Base-by-base conservation (phyloP, 1,284 basidiomycete genomes). In the Kalmanozyma brasiliensis region DNA sequence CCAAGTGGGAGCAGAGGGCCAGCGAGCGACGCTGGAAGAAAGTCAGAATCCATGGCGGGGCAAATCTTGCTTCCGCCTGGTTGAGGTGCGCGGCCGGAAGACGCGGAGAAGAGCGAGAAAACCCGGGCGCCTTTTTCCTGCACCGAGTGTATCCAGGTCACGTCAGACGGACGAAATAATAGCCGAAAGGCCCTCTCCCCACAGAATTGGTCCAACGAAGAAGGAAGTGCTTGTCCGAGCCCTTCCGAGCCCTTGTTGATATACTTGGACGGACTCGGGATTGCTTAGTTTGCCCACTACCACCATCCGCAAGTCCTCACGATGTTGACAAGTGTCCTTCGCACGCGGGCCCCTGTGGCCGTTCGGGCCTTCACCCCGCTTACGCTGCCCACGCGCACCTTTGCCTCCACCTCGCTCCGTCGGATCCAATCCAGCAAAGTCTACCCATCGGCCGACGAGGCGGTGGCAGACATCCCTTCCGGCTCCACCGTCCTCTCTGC, bases 401-500 rank as follows among this genome's bases (percentile, higher is more conserved):
- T 71, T n/a, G 16, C 49, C 23, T 62, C 59, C 32, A 22, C 45
- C 13, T 9, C 51, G 10, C 51, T 43, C 17, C n/a, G n/a, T 14
- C 20, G n/a, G n/a, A n/a, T 48, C 34, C 24, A 36, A 8, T 24
- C 48, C 8, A 52, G 56, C 49, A 81, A 81, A 52, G 48, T 81
- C 17, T 70, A 52, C 42, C 33, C 52, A 3, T 65, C 69, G 1
- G 62, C 78, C 22, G 70, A 67, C n/a, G 77, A 80, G 41, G 80
- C 80, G 3, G 73, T 82, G 19, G 60, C 59, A 36, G 80, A 81
- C 52, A 78, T 82, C 49, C 33, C 46, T 9, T 36, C 75, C 5
- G 79, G 78, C 45, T 68, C 60, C 8, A 64, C 62, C 9, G 42
- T 82, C 10, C 73, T 82, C 35, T 74, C 73, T 9, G 75, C 76